These are phyloP conservation scores for Beauveria caledonica DNA, from an alignment of 2,329 filamentous ascomycete genomes.

Conservation along the genomic window DNA sequence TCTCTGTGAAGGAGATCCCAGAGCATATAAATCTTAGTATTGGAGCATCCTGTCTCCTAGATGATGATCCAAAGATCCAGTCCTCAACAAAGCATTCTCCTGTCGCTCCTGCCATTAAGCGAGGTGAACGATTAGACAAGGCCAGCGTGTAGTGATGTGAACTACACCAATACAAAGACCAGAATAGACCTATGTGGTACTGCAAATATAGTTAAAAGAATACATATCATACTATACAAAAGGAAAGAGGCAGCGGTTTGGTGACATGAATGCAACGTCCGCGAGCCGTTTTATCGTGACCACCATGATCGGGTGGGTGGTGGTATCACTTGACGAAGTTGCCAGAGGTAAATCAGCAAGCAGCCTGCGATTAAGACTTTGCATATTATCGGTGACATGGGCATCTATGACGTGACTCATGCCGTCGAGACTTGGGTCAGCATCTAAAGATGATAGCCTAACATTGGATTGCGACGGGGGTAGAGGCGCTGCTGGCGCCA, in stretches of 20 bases:
- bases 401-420: neutral
- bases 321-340: neutral
- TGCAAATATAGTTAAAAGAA: neutral
- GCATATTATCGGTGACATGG: no score
- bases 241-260: neutral
- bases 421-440: neutral
- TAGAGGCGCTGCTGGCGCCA: no score
- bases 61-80: neutral
- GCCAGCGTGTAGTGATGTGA: neutral
- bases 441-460: neutral
- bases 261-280: neutral
- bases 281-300: neutral
- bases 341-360: no score
- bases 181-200: neutral
- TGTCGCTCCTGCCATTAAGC: neutral
- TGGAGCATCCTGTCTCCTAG: neutral
- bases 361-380: no score
- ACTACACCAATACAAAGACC: no score
- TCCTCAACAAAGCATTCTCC: no score
- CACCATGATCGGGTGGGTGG: no score
- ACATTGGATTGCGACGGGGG: no score
- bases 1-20: neutral
- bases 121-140: neutral
- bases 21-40: neutral
- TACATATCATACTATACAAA: neutral